These are phyloP conservation scores for Phaffomyces opuntiae DNA, from an alignment of 805 yeast species.

Conservation along the genomic window DNA sequence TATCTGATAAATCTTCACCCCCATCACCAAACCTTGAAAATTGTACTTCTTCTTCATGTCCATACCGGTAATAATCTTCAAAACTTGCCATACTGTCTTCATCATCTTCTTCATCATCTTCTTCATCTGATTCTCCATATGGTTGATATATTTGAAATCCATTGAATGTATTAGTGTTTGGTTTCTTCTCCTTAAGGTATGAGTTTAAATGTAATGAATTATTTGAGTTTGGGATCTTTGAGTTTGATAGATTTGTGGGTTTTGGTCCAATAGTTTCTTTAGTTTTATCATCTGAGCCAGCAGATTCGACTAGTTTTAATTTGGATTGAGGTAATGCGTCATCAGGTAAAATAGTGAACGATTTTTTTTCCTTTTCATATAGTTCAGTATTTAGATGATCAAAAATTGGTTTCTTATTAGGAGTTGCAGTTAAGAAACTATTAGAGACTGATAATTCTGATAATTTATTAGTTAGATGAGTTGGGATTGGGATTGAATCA, in stretches of 20 bases:
- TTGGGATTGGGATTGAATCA: conserved; percentile 3
- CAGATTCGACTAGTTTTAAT: too few relatives aligned
- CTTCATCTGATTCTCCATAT: conserved; percentile 16
- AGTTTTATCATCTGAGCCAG: too few relatives aligned
- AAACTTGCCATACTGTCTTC: conserved; percentile 2
- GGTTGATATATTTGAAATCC: conserved; percentile 21
- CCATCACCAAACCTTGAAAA: conserved; percentile 14
- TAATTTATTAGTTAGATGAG: conserved; percentile 4
- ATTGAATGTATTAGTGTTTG: conserved; percentile 19
- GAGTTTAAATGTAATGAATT: conserved; percentile 19
- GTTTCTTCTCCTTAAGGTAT: conserved; percentile 16
- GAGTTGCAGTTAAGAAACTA: background rate
- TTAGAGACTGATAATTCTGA: conserved; percentile 3
- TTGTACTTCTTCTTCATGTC: conserved; percentile 5
- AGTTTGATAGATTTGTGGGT: background rate
- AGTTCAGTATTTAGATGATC: background rate
- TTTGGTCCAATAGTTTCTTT: too few relatives aligned
- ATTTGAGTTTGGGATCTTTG: conserved; percentile 9
- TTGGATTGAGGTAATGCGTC: background rate
- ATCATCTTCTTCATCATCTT: conserved; percentile 13
- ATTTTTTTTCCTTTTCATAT: conserved; percentile 1
- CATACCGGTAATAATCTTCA: conserved; percentile 1
- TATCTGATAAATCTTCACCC: conserved; percentile 17
- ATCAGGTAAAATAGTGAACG: conserved; percentile 5
- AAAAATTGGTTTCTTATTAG: background rate